Conservation (phyloP, 176 grass and related monocot genomes). For the Carex kokanica region DNA sequence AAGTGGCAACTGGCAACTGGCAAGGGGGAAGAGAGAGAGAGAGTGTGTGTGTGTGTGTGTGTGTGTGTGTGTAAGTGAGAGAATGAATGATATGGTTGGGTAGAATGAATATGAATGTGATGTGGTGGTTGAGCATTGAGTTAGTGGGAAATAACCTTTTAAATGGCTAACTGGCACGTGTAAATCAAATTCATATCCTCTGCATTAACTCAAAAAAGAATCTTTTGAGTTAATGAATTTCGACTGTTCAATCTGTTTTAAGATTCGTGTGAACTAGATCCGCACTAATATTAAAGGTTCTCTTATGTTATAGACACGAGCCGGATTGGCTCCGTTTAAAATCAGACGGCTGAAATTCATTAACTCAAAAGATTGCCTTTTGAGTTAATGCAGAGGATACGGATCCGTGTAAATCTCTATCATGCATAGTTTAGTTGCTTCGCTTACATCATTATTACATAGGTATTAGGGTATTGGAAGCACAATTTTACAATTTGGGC, state of each 20-base stretch:
- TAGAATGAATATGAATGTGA: not conserved
- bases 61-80: not conserved
- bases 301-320: no score
- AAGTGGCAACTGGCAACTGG: not conserved
- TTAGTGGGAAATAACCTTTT: constrained; percentile 5
- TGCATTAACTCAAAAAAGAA: no score
- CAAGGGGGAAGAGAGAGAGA: not conserved
- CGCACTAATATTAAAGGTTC: no score
- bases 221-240: no score
- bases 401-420: not conserved
- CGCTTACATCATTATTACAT: not conserved
- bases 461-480: not conserved
- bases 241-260: no score
- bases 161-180: not conserved
- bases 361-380: no score
- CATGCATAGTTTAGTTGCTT: not conserved
- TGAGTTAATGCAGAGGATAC: no score
- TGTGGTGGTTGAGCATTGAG: not conserved
- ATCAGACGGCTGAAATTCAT: no score
- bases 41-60: not conserved
- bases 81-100: not conserved
- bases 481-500: not conserved
- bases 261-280: no score
- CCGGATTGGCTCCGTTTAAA: no score
- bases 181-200: constrained; percentile 9